Conservation (phyloP, 2,329 filamentous ascomycete species). For the Talaromyces sp. region DNA sequence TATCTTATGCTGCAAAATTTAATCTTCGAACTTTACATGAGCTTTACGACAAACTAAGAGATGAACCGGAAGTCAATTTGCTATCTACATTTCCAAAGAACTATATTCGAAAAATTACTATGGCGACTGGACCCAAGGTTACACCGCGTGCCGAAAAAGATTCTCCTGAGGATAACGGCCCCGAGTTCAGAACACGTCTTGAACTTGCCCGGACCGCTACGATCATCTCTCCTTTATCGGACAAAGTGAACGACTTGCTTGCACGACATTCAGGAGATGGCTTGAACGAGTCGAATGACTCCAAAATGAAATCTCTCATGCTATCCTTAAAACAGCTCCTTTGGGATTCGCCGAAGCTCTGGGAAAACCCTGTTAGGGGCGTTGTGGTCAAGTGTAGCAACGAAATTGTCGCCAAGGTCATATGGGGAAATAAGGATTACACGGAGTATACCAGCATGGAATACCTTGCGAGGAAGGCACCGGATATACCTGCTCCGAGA, state of each 20-base stretch:
- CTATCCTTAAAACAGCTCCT: conserved; percentile 23
- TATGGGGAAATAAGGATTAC: conserved; percentile 20
- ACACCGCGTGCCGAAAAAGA: background rate
- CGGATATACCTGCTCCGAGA: conserved; percentile 29
- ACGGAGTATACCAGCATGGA: conserved; percentile 29
- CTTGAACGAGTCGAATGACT: conserved; percentile 1
- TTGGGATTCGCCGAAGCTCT: conserved; percentile 25
- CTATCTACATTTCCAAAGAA: conserved; percentile 22
- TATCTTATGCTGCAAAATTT: conserved; percentile 22
- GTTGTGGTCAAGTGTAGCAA: conserved; percentile 27
- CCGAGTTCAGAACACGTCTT: conserved; percentile 25
- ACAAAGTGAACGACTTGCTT: conserved; percentile 18
- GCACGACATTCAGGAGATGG: conserved; percentile 9
- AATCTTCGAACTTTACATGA: conserved; percentile 22
- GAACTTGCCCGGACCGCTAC: conserved; percentile 23
- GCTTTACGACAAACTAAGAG: conserved; percentile 18
- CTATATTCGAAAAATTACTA: conserved; percentile 24
- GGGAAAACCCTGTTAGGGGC: conserved; percentile 23
- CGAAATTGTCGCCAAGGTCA: conserved; percentile 19
- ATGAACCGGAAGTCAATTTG: conserved; percentile 24
- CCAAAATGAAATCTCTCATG: conserved; percentile 16
- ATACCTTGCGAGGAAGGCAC: conserved; percentile 24
- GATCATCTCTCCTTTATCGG: conserved; percentile 26
- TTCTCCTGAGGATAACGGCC: background rate
- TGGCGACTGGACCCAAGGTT: conserved; percentile 20